Evolutionary conservation across 2,329 filamentous ascomycete species (phyloP), one percentile per base, ranked within the genome.

Genomic region (Ophiostoma ulmi): DNA sequence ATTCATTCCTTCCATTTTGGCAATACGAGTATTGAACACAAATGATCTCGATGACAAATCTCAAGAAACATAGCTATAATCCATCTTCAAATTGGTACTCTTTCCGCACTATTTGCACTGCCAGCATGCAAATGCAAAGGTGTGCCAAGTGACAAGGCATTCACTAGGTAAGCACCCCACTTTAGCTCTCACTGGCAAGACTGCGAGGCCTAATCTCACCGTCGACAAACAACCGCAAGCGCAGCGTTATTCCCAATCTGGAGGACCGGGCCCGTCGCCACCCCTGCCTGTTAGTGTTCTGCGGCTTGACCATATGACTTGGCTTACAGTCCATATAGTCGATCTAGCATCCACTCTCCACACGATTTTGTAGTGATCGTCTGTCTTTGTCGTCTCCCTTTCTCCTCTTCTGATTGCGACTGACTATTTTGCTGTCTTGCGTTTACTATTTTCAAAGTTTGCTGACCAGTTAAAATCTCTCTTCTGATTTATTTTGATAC

Each of bases 401-500:
- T 68, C 52, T 61, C 52, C 22, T 22, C 58, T 63, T 63, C 58
- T 63, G 58, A 35, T 63, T 58, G 52, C 52, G 52, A 58, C 22
- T n/a, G 52, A 31, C 55, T 58, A 26, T 4, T 41, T 63, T 70
- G 22, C 14, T 36, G 52, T 41, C 14, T 63, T 48, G 7, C 17
- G 44, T 0, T 55, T 67, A 48, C 58, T 22, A 7, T 17, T 20
- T 48, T 48, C 44, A 48, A 20, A n/a, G 17, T 26, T 26, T 26
- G 17, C 26, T 13, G 22, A 22, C 26, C 52, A n/a, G 17, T 26
- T 31, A 7, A 17, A 4, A 26, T 58, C 14, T 44, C 14, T 44
- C 39, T 17, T 68, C 14, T 68, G 39, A 17, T 66, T 13, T 63
- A 13, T 35, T 63, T 17, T 26, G 11, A 35, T 63, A 63, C 58